phyloP scores from a whole-genome alignment of 768 basidiomycete species.

The Omphalotus guepiniiformis region DNA sequence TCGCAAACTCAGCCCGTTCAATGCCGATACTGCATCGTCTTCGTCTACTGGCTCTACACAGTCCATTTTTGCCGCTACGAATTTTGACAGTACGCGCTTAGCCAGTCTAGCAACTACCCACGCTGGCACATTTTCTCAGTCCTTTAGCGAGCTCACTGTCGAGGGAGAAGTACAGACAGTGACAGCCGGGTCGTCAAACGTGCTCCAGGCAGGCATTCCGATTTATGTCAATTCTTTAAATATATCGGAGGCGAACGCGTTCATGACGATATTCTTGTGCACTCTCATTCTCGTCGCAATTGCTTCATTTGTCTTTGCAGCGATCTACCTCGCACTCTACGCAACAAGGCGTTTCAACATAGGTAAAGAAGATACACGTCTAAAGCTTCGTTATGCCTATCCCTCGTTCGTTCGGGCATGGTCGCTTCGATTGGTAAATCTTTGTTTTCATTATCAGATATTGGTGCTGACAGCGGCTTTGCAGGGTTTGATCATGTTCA shows the following conservation, averaged over 20 bases:
- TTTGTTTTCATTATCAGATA: slow-evolving; percentile 1
- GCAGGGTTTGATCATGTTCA: slow-evolving; percentile 58
- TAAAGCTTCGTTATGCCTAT: slow-evolving; percentile 30
- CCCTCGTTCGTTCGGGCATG: slow-evolving; percentile 50
- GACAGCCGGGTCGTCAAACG: slow-evolving; percentile 55
- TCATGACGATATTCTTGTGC: slow-evolving; percentile 82
- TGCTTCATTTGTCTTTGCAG: slow-evolving; percentile 41
- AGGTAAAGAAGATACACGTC: slow-evolving; percentile 15
- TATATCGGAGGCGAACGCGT: slow-evolving; percentile 83
- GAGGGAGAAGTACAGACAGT: slow-evolving; percentile 56
- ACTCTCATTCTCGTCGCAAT: slow-evolving; percentile 67
- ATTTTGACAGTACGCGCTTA: neutral
- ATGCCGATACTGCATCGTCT: slow-evolving; percentile 23
- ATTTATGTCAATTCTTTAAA: slow-evolving; percentile 74
- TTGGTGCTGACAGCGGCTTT: neutral
- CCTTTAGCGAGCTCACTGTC: neutral
- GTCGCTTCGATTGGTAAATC: slow-evolving; percentile 61
- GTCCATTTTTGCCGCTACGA: neutral
- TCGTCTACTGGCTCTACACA: neutral
- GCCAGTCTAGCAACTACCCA: neutral
- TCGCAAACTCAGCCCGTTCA: slow-evolving; percentile 78
- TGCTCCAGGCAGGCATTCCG: slow-evolving; percentile 77
- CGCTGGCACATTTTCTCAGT: neutral
- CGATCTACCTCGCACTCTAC: slow-evolving; percentile 46
- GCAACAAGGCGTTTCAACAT: slow-evolving; percentile 24